Evolutionary conservation across 2,329 filamentous ascomycete genomes (phyloP).

Genomic region (Pseudovirgaria hyperparasitica): DNA sequence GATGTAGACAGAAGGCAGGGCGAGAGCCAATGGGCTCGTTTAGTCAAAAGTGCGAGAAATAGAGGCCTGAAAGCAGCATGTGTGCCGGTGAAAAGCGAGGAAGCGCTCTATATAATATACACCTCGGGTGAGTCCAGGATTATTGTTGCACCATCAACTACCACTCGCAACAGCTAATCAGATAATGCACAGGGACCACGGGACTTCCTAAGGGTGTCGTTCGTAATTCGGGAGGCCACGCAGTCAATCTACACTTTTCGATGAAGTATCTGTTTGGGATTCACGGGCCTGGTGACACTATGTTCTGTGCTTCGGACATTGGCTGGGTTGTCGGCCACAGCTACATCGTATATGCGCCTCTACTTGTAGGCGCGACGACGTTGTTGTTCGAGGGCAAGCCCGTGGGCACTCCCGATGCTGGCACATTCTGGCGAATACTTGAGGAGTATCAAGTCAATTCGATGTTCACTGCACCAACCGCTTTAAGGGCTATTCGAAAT

Average conservation of each 20-base stretch:
- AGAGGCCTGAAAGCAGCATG: conserved; percentile 57
- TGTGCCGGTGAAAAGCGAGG: conserved; percentile 65
- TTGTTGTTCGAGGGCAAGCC: conserved; percentile 87
- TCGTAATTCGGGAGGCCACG: conserved; percentile 73
- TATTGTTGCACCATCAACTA: neutral
- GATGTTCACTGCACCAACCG: conserved; percentile 72
- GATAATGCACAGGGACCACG: conserved; percentile 49
- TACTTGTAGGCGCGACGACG: conserved; percentile 74
- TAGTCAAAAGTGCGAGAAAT: conserved; percentile 57
- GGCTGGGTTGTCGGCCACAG: conserved; percentile 84
- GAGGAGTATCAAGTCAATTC: conserved; percentile 69
- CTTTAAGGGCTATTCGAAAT: conserved; percentile 67
- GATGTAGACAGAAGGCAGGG: conserved; percentile 53
- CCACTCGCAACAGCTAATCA: no score
- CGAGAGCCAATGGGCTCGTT: conserved; percentile 66
- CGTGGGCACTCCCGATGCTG: conserved; percentile 68
- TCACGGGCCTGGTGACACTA: conserved; percentile 70
- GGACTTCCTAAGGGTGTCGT: conserved; percentile 74
- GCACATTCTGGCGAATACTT: conserved; percentile 69
- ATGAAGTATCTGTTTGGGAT: conserved; percentile 76
- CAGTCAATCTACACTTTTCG: conserved; percentile 70
- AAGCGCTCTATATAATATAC: conserved; percentile 83
- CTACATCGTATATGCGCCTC: conserved; percentile 81
- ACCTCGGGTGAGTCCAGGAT: conserved; percentile 32
- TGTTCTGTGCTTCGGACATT: conserved; percentile 72